These are phyloP conservation scores for Zymoseptoria pseudotritici DNA, from an alignment of 2,329 filamentous ascomycete genomes.

Conservation along the genomic window DNA sequence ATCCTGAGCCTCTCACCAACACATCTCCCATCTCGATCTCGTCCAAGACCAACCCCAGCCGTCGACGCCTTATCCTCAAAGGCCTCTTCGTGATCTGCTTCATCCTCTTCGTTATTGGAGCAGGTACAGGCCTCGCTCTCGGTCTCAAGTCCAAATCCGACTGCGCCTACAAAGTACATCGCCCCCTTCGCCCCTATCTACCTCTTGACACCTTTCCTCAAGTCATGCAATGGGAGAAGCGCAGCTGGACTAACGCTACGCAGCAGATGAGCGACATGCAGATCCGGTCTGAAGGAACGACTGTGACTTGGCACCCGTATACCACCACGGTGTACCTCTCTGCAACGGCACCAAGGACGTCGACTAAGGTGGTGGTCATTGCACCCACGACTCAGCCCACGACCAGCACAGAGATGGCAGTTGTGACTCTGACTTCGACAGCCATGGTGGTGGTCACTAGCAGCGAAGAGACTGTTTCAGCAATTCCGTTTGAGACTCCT, in stretches of 20 bases:
- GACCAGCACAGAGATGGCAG: background rate
- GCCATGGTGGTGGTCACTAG: background rate
- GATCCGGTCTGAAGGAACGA: background rate
- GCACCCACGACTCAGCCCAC: background rate
- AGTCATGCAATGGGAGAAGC: background rate
- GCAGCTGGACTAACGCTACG: background rate
- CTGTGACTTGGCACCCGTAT: background rate
- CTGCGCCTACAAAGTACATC: background rate
- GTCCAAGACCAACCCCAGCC: background rate
- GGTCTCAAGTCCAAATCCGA: background rate
- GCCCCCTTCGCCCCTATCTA: background rate
- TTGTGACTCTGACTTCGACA: slow-evolving; percentile 3
- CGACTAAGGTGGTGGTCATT: background rate
- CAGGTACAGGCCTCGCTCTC: background rate
- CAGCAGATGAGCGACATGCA: background rate
- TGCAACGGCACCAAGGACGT: background rate
- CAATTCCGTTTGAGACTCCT: background rate
- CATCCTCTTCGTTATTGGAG: background rate
- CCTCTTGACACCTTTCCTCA: background rate
- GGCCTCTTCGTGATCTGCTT: background rate
- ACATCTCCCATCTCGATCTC: background rate
- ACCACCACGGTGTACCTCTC: slow-evolving; percentile 1
- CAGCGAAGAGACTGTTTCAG: background rate
- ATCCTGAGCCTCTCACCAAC: slow-evolving; percentile 1
- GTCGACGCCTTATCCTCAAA: background rate